Base-by-base conservation (phyloP, 2,329 filamentous ascomycete genomes). In the Talaromyces sp. region DNA sequence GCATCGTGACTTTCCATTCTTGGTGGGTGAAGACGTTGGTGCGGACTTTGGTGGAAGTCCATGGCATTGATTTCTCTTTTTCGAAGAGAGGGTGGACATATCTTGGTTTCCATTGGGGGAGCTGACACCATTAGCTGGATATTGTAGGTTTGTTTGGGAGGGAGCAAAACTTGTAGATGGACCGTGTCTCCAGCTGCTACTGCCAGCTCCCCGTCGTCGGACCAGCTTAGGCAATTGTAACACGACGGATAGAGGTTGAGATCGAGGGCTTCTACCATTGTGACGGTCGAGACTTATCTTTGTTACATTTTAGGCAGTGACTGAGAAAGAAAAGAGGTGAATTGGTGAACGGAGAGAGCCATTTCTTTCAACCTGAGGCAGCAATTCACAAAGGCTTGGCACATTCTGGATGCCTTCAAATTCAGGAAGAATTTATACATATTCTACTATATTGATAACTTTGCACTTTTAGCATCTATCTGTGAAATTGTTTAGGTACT, bases 151-250 rank as follows among this genome's bases (percentile, higher is more conserved):
- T 43, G 22, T 43, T 43, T 25, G 8, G 47, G 8, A 22, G 36
- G n/a, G 25, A 13, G 71, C 73, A 67, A 67, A 38, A 85, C 78
- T 68, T 88, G 71, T 45, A 88, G 76, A 49, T 85, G 80, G 19
- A 88, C 80, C 67, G 80, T 76, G 70, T 88, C 85, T 61, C 84
- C 83, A 11, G 82, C 82, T 15, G 84, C 84, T 56, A 88, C 74
- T 6, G 85, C 86, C 53, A 89, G 79, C 58, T 84, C 82, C 54
- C 85, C 84, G 69, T 88, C 85, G 45, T 79, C 74, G 6, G 86
- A 88, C 85, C 86, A 89, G 61, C 81, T 78, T n/a, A 88, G 73
- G 58, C 83, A 84, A 69, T 84, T 77, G 29, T 79, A 74, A 66
- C 81, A 82, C 2, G 82, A 82, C 2, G 86, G 85, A 76, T 81